Evolutionary conservation across 371 early-diverging fungal genomes (phyloP).

Genomic region (Saksenaea oblongispora): DNA sequence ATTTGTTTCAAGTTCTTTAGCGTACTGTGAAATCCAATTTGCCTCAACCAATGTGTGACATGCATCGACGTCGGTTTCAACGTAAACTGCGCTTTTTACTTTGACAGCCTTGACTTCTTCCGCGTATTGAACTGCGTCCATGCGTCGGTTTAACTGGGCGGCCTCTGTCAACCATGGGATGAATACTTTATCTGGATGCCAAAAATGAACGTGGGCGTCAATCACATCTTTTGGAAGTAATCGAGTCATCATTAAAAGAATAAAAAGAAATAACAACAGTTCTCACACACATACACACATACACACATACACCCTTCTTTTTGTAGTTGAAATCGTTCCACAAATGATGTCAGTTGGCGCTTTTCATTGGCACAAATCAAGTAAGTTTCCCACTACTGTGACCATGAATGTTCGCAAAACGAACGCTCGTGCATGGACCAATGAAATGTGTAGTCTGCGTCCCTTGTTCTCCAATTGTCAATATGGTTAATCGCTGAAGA

Average conservation of each 20-base stretch:
- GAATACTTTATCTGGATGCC: slow-evolving; percentile 36
- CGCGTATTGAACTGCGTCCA: slow-evolving; percentile 19
- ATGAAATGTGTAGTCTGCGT: too few relatives aligned
- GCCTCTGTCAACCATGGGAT: slow-evolving; percentile 31
- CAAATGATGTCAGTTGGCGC: not conserved
- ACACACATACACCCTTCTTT: not conserved
- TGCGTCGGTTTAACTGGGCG: slow-evolving; percentile 17
- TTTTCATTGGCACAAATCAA: not conserved
- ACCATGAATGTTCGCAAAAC: too few relatives aligned
- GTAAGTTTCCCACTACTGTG: too few relatives aligned
- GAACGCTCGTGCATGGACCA: too few relatives aligned
- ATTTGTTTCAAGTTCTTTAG: slow-evolving; percentile 13
- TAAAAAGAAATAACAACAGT: not conserved
- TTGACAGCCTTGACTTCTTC: not conserved
- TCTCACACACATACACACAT: not conserved
- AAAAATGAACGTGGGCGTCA: slow-evolving; percentile 48
- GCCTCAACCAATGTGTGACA: slow-evolving; percentile 41
- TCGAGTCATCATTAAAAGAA: not conserved
- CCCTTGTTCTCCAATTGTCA: too few relatives aligned
- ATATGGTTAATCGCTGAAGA: too few relatives aligned
- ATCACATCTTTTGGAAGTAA: slow-evolving; percentile 14
- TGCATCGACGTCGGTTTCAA: slow-evolving; percentile 34
- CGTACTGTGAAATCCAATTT: slow-evolving; percentile 39
- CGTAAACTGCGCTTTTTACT: slow-evolving; percentile 17
- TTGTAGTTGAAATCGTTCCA: not conserved